A percentile compares a stretch with the other conserved stretches of the same genome.
phyloP scores from a whole-genome alignment of 257 asterid species.

The Rhazya stricta region DNA sequence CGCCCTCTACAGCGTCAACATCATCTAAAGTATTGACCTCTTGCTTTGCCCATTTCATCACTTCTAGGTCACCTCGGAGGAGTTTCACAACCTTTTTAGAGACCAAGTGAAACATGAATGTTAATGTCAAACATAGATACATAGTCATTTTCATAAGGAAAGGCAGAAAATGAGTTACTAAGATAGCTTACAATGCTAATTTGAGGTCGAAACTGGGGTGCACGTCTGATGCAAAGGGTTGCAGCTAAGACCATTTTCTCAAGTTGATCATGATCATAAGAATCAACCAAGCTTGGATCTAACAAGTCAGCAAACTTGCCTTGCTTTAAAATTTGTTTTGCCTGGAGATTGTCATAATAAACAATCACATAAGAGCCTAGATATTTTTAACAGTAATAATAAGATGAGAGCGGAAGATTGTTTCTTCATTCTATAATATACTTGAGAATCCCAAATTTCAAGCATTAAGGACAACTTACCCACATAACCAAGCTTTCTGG shows the following conservation, averaged over 20 bases:
- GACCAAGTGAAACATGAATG: conserved; percentile 5
- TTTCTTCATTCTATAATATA: not conserved
- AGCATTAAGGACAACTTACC: conserved; percentile 46
- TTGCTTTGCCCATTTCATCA: conserved; percentile 49
- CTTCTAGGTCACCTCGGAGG: conserved; percentile 60
- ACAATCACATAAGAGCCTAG: not conserved
- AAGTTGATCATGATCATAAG: conserved; percentile 47
- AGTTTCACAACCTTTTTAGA: conserved; percentile 64
- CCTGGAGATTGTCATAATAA: conserved; percentile 37
- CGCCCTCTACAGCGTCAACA: conserved; percentile 30
- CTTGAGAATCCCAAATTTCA: not conserved
- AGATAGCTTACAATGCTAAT: conserved; percentile 48
- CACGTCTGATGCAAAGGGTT: conserved; percentile 60
- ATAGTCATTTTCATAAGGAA: not conserved
- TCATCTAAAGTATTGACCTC: conserved; percentile 44
- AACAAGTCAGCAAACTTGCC: conserved; percentile 48
- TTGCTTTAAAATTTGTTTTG: conserved; percentile 52
- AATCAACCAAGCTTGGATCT: conserved; percentile 51
- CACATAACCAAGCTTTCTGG: conserved; percentile 81
- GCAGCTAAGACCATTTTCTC: conserved; percentile 76
- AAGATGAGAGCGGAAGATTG: not conserved
- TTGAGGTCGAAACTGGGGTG: conserved; percentile 67
- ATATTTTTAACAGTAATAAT: not conserved
- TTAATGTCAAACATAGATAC: not conserved
- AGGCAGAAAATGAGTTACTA: not conserved